These are phyloP conservation scores for Phytophthora hibernalis DNA, from an alignment of 352 stramenopile genomes.

Conservation along the genomic window DNA sequence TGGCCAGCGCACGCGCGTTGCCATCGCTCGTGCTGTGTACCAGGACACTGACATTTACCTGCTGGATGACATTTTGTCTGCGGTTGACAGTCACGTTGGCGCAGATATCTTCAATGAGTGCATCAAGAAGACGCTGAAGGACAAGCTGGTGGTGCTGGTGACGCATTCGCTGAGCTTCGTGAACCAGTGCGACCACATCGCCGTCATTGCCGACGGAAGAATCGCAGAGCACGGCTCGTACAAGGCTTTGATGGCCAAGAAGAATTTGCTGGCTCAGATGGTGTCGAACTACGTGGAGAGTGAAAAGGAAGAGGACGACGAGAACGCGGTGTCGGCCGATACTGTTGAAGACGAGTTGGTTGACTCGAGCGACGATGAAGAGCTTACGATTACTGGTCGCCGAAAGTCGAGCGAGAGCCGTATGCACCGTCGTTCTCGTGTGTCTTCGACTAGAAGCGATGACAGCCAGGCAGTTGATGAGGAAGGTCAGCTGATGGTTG, in stretches of 20 bases:
- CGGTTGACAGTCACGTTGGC: slow-evolving; percentile 94
- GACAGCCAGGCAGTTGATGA: slow-evolving; percentile 45
- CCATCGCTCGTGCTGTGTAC: slow-evolving; percentile 95
- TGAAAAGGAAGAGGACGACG: slow-evolving; percentile 62
- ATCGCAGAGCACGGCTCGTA: slow-evolving; percentile 67
- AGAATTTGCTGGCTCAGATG: slow-evolving; percentile 63
- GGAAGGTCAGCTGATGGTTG: slow-evolving; percentile 60
- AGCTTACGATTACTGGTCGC: slow-evolving; percentile 28
- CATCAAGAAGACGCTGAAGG: slow-evolving; percentile 85
- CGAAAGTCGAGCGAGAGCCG: slow-evolving; percentile 35
- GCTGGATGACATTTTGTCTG: slow-evolving; percentile 95
- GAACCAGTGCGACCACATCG: slow-evolving; percentile 55
- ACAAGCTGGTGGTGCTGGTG: slow-evolving; percentile 94
- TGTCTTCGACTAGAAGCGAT: slow-evolving; percentile 65
- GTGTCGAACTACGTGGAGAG: slow-evolving; percentile 71
- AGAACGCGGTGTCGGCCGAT: slow-evolving; percentile 23
- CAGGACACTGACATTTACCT: slow-evolving; percentile 95
- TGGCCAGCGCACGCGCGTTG: slow-evolving; percentile 94
- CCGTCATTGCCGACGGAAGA: slow-evolving; percentile 54
- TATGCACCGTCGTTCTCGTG: slow-evolving; percentile 51
- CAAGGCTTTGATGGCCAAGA: slow-evolving; percentile 64
- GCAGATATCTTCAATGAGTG: slow-evolving; percentile 92
- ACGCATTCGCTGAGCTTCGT: slow-evolving; percentile 79
- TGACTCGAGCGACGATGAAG: slow-evolving; percentile 46
- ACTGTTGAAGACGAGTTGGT: slow-evolving; percentile 26